Percentiles rank a stretch among this genome's conserved stretches.
phyloP scores from a whole-genome alignment of 345 rosid genomes.

The Physaria fendleri region DNA sequence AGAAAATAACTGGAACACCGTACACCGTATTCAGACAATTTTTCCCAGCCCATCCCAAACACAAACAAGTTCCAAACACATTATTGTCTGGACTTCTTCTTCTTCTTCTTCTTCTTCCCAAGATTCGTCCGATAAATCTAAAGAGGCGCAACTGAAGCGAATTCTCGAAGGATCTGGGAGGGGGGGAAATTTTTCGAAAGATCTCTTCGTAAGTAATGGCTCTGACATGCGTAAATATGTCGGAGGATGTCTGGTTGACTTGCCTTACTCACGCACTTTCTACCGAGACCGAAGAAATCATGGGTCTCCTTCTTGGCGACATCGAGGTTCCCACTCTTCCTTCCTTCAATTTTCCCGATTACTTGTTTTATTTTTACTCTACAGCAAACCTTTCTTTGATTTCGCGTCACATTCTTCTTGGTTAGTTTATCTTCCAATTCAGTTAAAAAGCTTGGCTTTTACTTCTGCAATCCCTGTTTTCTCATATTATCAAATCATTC shows the following conservation, averaged over 20 bases:
- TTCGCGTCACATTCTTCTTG: background rate
- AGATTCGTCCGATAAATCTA: background rate
- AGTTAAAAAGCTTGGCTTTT: background rate
- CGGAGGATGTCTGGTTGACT: slow-evolving; percentile 94
- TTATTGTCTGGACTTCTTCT: background rate
- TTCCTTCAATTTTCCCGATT: background rate
- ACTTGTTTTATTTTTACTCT: background rate
- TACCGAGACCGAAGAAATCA: slow-evolving; percentile 97
- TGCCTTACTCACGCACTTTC: slow-evolving; percentile 97
- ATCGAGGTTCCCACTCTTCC: slow-evolving; percentile 48
- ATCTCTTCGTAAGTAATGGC: slow-evolving; percentile 40
- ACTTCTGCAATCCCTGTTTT: background rate
- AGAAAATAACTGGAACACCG: background rate
- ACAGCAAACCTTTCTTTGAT: background rate
- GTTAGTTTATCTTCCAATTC: background rate
- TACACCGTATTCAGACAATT: no score
- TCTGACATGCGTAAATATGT: slow-evolving; percentile 69
- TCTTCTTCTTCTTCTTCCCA: background rate
- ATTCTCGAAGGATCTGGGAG: background rate
- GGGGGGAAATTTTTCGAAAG: background rate
- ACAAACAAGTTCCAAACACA: background rate
- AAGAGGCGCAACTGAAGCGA: background rate
- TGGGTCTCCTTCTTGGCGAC: slow-evolving; percentile 99
- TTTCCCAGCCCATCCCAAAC: no score
- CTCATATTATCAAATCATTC: background rate